Percentiles rank a stretch among this genome's conserved stretches.
Conservation (phyloP, 2,329 filamentous ascomycete species). For the Colletotrichum sp. region DNA sequence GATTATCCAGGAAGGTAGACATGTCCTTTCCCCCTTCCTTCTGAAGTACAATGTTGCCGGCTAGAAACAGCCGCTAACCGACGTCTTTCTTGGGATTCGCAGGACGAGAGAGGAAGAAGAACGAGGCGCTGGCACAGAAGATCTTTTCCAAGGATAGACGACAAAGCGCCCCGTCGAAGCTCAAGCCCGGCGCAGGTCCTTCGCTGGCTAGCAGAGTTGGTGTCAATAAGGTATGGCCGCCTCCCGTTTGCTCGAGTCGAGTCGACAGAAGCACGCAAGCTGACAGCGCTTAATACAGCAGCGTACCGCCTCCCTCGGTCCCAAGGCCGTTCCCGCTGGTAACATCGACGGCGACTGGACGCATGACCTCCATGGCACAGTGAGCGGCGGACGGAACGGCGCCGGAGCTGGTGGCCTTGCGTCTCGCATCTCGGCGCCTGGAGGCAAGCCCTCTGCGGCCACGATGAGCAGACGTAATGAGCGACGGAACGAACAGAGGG, state of each 20-base stretch:
- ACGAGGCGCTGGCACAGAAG: slow-evolving; percentile 72
- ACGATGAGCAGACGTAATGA: slow-evolving; percentile 23
- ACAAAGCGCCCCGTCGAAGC: slow-evolving; percentile 58
- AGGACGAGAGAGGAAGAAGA: slow-evolving; percentile 74
- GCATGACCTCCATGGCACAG: slow-evolving; percentile 67
- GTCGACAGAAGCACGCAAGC: slow-evolving; percentile 22
- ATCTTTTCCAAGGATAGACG: slow-evolving; percentile 71
- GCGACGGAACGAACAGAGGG: slow-evolving; percentile 34
- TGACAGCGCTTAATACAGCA: slow-evolving; percentile 19
- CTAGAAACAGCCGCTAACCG: background rate
- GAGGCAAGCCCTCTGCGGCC: slow-evolving; percentile 29
- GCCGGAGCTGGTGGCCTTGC: slow-evolving; percentile 41
- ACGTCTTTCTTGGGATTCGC: background rate
- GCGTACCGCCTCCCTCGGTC: slow-evolving; percentile 31
- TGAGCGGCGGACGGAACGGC: slow-evolving; percentile 33
- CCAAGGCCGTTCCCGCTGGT: slow-evolving; percentile 46
- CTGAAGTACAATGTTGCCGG: background rate
- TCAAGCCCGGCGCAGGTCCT: slow-evolving; percentile 51
- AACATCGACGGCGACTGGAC: slow-evolving; percentile 74
- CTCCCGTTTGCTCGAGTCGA: background rate
- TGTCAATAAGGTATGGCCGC: slow-evolving; percentile 66
- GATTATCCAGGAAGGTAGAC: slow-evolving; percentile 57
- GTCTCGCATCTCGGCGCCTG: slow-evolving; percentile 49
- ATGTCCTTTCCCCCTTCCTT: background rate
- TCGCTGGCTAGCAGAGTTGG: slow-evolving; percentile 76